Conservation (phyloP, 352 stramenopile genomes). For the Phytophthora megakarya region DNA sequence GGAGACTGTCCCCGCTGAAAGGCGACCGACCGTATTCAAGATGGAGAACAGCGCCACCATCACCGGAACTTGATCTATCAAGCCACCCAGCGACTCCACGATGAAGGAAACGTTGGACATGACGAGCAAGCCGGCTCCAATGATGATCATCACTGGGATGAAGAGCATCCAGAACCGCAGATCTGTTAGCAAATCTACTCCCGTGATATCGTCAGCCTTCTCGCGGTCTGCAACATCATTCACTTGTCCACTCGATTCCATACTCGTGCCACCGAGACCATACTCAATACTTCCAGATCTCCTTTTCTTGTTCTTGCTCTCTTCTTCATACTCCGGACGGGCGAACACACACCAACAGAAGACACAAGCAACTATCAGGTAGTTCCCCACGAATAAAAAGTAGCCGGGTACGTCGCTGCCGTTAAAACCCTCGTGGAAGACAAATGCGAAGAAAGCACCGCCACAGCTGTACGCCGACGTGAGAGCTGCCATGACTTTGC, state of each 20-base stretch:
- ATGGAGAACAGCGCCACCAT: slow-evolving; percentile 85
- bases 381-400: slow-evolving; percentile 73
- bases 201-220: slow-evolving; percentile 59
- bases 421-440: slow-evolving; percentile 68
- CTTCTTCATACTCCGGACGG: slow-evolving; percentile 20
- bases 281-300: slow-evolving; percentile 53
- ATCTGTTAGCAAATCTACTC: slow-evolving; percentile 55
- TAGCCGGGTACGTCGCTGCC: slow-evolving; percentile 62
- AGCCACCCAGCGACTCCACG: slow-evolving; percentile 69
- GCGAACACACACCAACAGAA: slow-evolving; percentile 61
- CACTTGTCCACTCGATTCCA: slow-evolving; percentile 26
- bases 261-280: slow-evolving; percentile 37
- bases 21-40: slow-evolving; percentile 67
- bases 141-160: slow-evolving; percentile 69
- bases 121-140: slow-evolving; percentile 73
- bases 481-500: slow-evolving; percentile 77
- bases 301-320: slow-evolving; percentile 18
- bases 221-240: slow-evolving; percentile 26
- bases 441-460: slow-evolving; percentile 74
- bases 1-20: slow-evolving; percentile 64
- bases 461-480: slow-evolving; percentile 81
- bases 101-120: slow-evolving; percentile 90
- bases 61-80: slow-evolving; percentile 62
- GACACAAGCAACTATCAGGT: slow-evolving; percentile 50
- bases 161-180: slow-evolving; percentile 83